Base-by-base conservation (phyloP, 2,329 filamentous ascomycete genomes). In the Penicillium rolfsii region DNA sequence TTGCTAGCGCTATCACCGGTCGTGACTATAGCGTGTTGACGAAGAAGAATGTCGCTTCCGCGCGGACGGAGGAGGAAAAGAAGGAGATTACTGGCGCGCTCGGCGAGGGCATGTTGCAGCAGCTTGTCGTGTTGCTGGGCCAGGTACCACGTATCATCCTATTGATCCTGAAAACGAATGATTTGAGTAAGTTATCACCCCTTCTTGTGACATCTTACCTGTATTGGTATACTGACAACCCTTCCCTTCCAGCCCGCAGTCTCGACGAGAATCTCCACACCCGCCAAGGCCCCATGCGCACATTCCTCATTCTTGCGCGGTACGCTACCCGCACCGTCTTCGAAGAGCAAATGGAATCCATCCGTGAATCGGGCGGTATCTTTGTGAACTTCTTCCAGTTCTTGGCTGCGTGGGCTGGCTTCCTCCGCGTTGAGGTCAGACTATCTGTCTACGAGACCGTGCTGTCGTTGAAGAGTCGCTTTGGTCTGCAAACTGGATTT, bases 131-230 rank as follows among this genome's bases (percentile, higher is more conserved):
- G 67, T 82, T 99, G 67, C 85, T 99, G 5, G 91, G 92, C 52
- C 87, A 91, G 70, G 93, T 99, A 6, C 95, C 95, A 0, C 84
- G 93, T 48, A 91, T 99, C 66, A 97, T 99, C 57, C 83, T 99
- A 12, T 82, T 99, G 30, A 98, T 99, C 67, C 84, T 99, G 64
- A 99, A 99, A 80, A 99, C 95, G 2, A 99, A 99, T 75, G 95
- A 99, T 78, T 81, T 99, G 41, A 99, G 82, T 85, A 78, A 73
- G 82, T 77, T 40, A 22, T 9, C 48, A 14, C 16, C 35, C 6
- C 33, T 36, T 36, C 41, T 7, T 7, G 35, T 4, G 2, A 41
- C 19, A 19, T 46, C 9, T 35, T 8, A 6, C 30, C 45, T 43
- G 52, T 9, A 38, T 59, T 35, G 4, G 16, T 22, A 8, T 7